phyloP scores from a whole-genome alignment of 371 early-diverging fungal genomes.

The Apophysomyces ossiformis region DNA sequence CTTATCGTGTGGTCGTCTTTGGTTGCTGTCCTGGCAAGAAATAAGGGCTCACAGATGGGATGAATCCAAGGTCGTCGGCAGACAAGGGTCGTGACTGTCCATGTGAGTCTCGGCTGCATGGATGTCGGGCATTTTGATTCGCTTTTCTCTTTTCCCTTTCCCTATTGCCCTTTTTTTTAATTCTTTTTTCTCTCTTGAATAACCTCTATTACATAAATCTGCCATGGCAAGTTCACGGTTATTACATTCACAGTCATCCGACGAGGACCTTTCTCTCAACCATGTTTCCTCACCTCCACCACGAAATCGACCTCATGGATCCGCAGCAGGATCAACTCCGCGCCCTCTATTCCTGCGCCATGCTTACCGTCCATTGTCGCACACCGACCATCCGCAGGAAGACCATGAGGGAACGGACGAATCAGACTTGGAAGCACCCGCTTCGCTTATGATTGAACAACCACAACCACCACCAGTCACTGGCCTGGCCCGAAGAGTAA shows the following conservation, averaged over 20 bases:
- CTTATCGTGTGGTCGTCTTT: no score
- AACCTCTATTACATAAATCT: background rate
- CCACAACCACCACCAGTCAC: constrained; percentile 11
- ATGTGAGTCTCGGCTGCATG: constrained; percentile 7
- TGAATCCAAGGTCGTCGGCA: background rate
- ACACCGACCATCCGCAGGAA: constrained; percentile 8
- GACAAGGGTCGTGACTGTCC: background rate
- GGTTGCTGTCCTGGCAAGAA: no score
- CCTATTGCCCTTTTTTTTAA: background rate
- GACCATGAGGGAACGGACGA: constrained; percentile 15
- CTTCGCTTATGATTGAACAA: constrained; percentile 67
- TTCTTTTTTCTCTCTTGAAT: background rate
- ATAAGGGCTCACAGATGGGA: no score
- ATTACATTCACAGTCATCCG: constrained; percentile 2
- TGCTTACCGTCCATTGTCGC: constrained; percentile 10
- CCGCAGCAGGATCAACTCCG: constrained; percentile 7
- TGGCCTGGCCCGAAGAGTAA: constrained; percentile 17
- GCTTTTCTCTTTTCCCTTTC: no score
- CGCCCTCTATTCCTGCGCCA: constrained; percentile 5
- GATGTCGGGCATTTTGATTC: constrained; percentile 4
- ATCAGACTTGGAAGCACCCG: constrained; percentile 56
- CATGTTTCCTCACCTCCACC: background rate
- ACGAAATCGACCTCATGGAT: background rate
- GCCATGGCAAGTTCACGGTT: constrained; percentile 8
- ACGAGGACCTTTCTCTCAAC: constrained; percentile 2